phyloP scores from a whole-genome alignment of 148 eudicot species.

The Fagopyrum homotropicum region DNA sequence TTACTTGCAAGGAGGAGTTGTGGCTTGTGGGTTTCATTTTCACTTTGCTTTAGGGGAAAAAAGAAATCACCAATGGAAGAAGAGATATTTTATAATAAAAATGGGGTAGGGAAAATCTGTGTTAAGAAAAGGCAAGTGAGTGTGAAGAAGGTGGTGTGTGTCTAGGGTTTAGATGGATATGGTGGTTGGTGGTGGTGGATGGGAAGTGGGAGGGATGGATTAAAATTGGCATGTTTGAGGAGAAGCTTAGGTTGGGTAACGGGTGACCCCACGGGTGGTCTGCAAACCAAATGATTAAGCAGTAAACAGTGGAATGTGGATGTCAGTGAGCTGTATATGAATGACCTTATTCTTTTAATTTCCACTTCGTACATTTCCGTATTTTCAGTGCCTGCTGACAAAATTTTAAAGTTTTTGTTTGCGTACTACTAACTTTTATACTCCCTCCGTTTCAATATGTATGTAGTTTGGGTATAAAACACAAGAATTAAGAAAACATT shows the following conservation, averaged over 20 bases:
- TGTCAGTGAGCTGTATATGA: background rate
- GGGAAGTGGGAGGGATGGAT: background rate
- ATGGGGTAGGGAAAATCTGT: slow-evolving; percentile 7
- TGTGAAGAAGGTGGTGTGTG: slow-evolving; percentile 2
- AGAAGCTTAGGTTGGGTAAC: background rate
- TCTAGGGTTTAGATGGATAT: background rate
- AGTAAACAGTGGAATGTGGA: background rate
- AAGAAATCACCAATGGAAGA: background rate
- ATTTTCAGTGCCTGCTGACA: background rate
- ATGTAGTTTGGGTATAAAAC: no score
- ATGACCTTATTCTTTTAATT: background rate
- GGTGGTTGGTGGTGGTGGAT: background rate
- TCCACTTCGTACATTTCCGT: background rate
- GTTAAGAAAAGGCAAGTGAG: background rate
- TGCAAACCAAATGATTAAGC: background rate
- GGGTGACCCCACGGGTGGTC: slow-evolving; percentile 1
- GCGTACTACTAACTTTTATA: no score
- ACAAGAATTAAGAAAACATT: no score
- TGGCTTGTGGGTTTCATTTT: slow-evolving; percentile 1
- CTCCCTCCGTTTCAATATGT: no score
- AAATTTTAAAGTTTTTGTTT: no score
- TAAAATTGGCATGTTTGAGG: background rate
- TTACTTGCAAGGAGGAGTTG: slow-evolving; percentile 11
- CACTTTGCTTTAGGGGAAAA: background rate
- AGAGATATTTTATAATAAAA: background rate